Evolutionary conservation across 768 basidiomycete species (phyloP).

Genomic region (Hericium coralloides): DNA sequence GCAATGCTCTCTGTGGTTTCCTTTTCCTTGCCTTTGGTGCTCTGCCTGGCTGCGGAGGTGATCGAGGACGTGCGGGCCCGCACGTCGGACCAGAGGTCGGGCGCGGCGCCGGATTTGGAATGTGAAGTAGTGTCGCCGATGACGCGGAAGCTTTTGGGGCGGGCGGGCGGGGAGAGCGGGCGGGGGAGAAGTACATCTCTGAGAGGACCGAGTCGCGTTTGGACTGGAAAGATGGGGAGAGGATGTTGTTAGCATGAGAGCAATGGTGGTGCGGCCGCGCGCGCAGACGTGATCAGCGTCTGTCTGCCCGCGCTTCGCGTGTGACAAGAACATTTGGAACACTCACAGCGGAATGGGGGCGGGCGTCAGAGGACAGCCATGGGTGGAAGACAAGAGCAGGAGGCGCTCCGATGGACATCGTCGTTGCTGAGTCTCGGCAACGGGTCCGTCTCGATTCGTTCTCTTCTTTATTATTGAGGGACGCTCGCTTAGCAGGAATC

Average conservation of each 20-base stretch:
- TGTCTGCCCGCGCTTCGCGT: background rate
- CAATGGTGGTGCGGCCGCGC: background rate
- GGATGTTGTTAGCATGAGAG: background rate
- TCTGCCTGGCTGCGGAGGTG: background rate
- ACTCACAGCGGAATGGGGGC: background rate
- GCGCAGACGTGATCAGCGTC: background rate
- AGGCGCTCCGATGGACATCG: background rate
- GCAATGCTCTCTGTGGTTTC: conserved; percentile 9
- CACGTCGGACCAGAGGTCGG: background rate
- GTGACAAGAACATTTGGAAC: too few species aligned
- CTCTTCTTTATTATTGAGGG: too few species aligned
- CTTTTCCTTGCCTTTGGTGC: conserved; percentile 11
- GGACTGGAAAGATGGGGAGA: background rate
- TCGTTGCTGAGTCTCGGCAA: background rate
- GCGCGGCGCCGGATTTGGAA: background rate
- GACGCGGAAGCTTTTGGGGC: background rate
- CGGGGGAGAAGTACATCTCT: background rate
- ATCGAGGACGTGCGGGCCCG: conserved; percentile 10
- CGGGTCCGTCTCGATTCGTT: too few species aligned
- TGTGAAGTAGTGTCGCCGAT: background rate
- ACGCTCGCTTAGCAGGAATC: background rate
- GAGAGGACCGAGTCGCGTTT: background rate
- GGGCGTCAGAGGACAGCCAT: background rate
- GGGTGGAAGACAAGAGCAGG: background rate
- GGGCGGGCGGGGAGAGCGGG: background rate